These are phyloP conservation scores for Sclerotinia nivalis DNA, from an alignment of 2,329 filamentous ascomycete species.

Conservation along the genomic window DNA sequence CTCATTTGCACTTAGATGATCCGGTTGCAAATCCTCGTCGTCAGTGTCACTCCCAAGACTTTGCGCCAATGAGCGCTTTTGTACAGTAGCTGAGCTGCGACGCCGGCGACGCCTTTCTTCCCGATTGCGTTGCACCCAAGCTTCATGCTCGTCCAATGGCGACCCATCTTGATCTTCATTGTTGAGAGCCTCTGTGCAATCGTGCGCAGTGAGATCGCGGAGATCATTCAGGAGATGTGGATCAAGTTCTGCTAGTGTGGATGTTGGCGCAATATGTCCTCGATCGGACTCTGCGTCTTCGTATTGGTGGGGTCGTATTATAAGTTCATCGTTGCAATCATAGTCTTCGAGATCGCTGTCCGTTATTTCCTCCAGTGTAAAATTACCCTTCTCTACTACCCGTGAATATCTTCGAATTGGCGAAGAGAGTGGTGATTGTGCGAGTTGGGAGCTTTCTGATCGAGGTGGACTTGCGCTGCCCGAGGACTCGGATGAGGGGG, in stretches of 20 bases:
- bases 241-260: conserved; percentile 31
- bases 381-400: conserved; percentile 35
- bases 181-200: neutral
- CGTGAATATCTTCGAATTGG: conserved; percentile 20
- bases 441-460: conserved; percentile 35
- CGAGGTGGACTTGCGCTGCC: conserved; percentile 34
- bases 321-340: conserved; percentile 37
- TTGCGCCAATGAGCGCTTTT: conserved; percentile 40
- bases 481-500: conserved; percentile 34
- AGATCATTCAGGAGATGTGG: conserved; percentile 29
- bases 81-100: conserved; percentile 37
- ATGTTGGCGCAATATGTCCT: conserved; percentile 30
- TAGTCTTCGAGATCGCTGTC: conserved; percentile 37
- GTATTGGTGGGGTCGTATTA: conserved; percentile 40
- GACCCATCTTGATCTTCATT: conserved; percentile 24
- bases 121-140: conserved; percentile 32
- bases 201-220: conserved; percentile 33
- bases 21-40: conserved; percentile 40
- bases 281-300: conserved; percentile 40
- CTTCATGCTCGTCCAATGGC: conserved; percentile 32
- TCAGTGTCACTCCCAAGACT: conserved; percentile 42
- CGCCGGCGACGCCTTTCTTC: conserved; percentile 37
- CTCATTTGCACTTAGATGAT: conserved; percentile 39
- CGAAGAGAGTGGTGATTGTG: conserved; percentile 24
- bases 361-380: conserved; percentile 40